Conservation (phyloP, 495 filamentous ascomycete species). For the Sporormia fimetaria region DNA sequence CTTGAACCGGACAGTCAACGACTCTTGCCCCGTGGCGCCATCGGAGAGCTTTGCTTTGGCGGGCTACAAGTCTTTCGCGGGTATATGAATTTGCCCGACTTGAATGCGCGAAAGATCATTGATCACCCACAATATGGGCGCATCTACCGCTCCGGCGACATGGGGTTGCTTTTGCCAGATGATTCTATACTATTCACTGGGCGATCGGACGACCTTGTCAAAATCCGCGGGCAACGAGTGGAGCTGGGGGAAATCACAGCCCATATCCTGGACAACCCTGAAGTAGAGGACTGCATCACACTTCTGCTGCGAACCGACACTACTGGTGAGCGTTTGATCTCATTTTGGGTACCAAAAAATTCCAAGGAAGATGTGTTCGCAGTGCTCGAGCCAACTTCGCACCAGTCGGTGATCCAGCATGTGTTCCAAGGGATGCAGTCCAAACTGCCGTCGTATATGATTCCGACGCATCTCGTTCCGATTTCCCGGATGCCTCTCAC, state of each 20-base stretch:
- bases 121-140: conserved; percentile 53
- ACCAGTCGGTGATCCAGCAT: conserved; percentile 1
- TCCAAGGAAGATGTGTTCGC: conserved; percentile 8
- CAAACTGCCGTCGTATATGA: conserved; percentile 52
- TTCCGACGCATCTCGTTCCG: conserved; percentile 57
- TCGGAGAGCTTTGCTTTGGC: conserved; percentile 76
- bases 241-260: conserved; percentile 67
- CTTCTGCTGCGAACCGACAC: conserved; percentile 35
- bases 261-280: conserved; percentile 35
- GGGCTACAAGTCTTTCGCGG: conserved; percentile 64
- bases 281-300: conserved; percentile 44
- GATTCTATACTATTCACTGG: conserved; percentile 61
- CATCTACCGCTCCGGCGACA: conserved; percentile 60
- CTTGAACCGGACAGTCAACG: conserved; percentile 30
- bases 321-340: conserved; percentile 38
- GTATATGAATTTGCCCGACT: conserved; percentile 49
- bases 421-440: conserved; percentile 27
- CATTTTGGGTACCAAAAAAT: conserved; percentile 45
- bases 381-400: neutral
- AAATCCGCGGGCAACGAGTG: conserved; percentile 67
- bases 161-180: conserved; percentile 59
- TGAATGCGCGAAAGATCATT: conserved; percentile 51
- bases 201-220: conserved; percentile 68
- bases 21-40: conserved; percentile 50
- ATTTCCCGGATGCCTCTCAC: conserved; percentile 53